Conservation (phyloP, 1,284 basidiomycete genomes). For the Gomphus bonarii region DNA sequence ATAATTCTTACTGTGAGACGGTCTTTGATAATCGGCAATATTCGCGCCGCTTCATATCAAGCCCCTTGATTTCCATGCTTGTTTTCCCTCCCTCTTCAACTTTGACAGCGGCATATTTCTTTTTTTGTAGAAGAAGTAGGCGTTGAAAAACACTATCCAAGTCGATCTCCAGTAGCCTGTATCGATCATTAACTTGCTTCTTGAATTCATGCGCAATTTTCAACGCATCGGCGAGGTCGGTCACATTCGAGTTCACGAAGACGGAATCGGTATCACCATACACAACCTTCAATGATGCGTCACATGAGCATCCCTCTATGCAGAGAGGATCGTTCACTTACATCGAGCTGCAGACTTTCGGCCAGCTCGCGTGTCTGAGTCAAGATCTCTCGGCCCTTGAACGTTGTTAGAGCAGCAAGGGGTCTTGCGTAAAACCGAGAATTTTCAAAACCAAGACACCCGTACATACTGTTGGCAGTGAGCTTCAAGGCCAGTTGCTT, state of each 20-base stretch:
- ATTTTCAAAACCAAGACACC: slow-evolving; percentile 96
- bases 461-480: slow-evolving; percentile 99
- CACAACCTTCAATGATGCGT: slow-evolving; percentile 57
- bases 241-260: slow-evolving; percentile 95
- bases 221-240: slow-evolving; percentile 79
- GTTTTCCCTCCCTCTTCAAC: slow-evolving; percentile 72
- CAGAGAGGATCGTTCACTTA: slow-evolving; percentile 26
- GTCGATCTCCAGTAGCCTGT: slow-evolving; percentile 94
- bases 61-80: slow-evolving; percentile 87
- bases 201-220: slow-evolving; percentile 92
- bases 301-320: slow-evolving; percentile 3
- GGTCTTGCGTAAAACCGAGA: slow-evolving; percentile 97
- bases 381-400: slow-evolving; percentile 96
- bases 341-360: slow-evolving; percentile 82
- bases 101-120: slow-evolving; percentile 98
- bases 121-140: slow-evolving; percentile 92
- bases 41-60: slow-evolving; percentile 99
- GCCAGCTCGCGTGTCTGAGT: slow-evolving; percentile 91
- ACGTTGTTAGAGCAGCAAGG: slow-evolving; percentile 92
- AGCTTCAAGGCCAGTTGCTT: slow-evolving; percentile 97
- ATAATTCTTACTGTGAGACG: slow-evolving; percentile 67
- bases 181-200: slow-evolving; percentile 92
- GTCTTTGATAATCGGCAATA: slow-evolving; percentile 90
- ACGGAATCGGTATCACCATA: slow-evolving; percentile 99
- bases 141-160: slow-evolving; percentile 92